phyloP scores from a whole-genome alignment of 2,329 filamentous ascomycete genomes.

The Diaporthe caulivora region DNA sequence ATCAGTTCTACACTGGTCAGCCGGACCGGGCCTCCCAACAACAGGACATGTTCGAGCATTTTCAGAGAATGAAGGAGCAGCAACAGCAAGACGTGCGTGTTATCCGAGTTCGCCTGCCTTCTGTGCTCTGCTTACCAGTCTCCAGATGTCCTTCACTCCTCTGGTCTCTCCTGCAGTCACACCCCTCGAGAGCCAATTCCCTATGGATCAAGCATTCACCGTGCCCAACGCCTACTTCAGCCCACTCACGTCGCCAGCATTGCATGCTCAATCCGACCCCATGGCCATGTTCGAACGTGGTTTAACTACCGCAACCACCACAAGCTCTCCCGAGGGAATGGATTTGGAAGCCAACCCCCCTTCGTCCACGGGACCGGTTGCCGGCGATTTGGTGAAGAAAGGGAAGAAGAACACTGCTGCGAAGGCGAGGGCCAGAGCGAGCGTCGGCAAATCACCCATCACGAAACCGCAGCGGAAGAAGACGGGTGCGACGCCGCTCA shows the following conservation, averaged over 20 bases:
- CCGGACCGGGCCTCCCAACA: constrained; percentile 63
- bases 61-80: constrained; percentile 73
- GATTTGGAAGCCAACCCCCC: constrained; percentile 60
- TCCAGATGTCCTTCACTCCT: constrained; percentile 81
- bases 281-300: constrained; percentile 59
- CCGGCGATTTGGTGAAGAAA: constrained; percentile 65
- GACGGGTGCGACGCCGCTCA: constrained; percentile 64
- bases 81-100: constrained; percentile 72
- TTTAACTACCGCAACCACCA: constrained; percentile 55
- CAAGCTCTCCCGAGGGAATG: constrained; percentile 70
- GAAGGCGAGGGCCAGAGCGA: constrained; percentile 65
- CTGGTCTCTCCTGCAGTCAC: constrained; percentile 88
- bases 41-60: constrained; percentile 75
- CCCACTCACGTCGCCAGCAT: constrained; percentile 82
- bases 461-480: constrained; percentile 74
- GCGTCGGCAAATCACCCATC: constrained; percentile 78
- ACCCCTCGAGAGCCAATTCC: constrained; percentile 79
- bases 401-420: constrained; percentile 63
- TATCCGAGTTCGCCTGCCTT: neutral
- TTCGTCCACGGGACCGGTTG: constrained; percentile 53
- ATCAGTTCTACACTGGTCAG: constrained; percentile 68
- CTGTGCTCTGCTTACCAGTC: constrained; percentile 45
- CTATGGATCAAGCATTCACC: constrained; percentile 68
- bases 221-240: constrained; percentile 83
- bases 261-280: constrained; percentile 77